A percentile compares a stretch with the other conserved stretches of the same genome.
phyloP scores from a whole-genome alignment of 2,329 filamentous ascomycete species.

The Penicillium verrucosum region DNA sequence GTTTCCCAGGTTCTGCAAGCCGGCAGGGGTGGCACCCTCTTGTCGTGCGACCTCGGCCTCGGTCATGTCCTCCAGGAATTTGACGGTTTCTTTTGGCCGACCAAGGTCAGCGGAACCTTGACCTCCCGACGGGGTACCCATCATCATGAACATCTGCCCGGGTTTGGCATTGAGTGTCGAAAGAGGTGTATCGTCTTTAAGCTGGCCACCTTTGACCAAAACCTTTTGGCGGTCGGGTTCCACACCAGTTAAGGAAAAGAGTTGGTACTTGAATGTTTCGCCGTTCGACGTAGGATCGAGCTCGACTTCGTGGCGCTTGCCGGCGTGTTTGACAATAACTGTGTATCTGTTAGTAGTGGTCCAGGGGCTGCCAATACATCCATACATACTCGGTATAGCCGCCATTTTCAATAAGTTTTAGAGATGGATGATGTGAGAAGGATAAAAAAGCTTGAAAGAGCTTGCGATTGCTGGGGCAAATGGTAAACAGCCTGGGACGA shows the following conservation, averaged over 20 bases:
- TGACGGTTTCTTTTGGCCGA: constrained; percentile 72
- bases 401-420: constrained; percentile 44
- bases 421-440: constrained; percentile 3
- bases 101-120: constrained; percentile 59
- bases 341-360: constrained; percentile 22
- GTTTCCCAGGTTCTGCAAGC: constrained; percentile 88
- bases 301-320: constrained; percentile 92
- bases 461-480: constrained; percentile 9
- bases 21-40: constrained; percentile 80
- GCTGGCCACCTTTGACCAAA: constrained; percentile 85
- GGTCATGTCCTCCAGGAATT: constrained; percentile 96
- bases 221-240: constrained; percentile 97
- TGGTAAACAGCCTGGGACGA: constrained; percentile 20
- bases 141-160: constrained; percentile 89
- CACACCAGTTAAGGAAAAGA: constrained; percentile 92
- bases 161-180: constrained; percentile 79
- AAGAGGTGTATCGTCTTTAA: constrained; percentile 92
- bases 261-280: constrained; percentile 91
- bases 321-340: constrained; percentile 94
- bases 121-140: constrained; percentile 77
- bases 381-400: constrained; percentile 52
- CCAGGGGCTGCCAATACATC: neutral
- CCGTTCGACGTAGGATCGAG: constrained; percentile 80
- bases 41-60: constrained; percentile 83
- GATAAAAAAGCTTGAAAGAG: constrained; percentile 8